Conservation (phyloP, 805 yeast species). For the Nakazawaea ernobii region DNA sequence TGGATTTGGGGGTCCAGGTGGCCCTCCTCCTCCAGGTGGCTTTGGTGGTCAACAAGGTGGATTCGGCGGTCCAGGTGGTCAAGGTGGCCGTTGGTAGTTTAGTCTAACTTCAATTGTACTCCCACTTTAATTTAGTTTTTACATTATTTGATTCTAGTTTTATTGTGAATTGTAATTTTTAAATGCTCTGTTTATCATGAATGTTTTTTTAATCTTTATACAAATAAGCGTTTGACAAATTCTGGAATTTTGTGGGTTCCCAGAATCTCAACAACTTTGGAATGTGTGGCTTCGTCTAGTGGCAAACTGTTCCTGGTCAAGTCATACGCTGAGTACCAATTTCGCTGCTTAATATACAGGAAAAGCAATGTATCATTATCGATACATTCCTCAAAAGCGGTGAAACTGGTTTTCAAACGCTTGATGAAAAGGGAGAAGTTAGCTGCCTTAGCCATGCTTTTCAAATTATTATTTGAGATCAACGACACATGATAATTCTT, state of each 20-base stretch:
- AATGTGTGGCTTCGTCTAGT: too few relatives aligned
- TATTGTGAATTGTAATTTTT: too few relatives aligned
- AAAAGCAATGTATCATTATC: background rate
- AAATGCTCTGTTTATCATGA: too few relatives aligned
- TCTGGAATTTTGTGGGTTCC: background rate
- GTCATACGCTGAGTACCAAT: background rate
- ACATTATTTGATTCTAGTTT: too few relatives aligned
- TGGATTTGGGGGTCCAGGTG: constrained; percentile 13
- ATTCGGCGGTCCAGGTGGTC: constrained; percentile 12
- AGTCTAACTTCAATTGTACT: too few relatives aligned
- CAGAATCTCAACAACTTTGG: too few relatives aligned
- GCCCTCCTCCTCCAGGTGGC: constrained; percentile 10
- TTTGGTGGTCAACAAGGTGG: constrained; percentile 15
- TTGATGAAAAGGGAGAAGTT: background rate
- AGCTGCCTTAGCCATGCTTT: background rate
- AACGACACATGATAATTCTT: background rate
- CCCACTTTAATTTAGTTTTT: too few relatives aligned
- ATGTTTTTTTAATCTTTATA: too few relatives aligned
- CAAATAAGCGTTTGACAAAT: background rate
- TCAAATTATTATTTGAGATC: background rate
- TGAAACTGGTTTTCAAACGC: background rate
- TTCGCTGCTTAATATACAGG: background rate
- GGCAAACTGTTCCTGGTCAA: background rate
- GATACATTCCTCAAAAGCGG: background rate
- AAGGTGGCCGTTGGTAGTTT: constrained; percentile 11